Percentiles rank a stretch among this genome's conserved stretches.
These are phyloP conservation scores for Hypericum androsaemum DNA, from an alignment of 345 rosid genomes.

Conservation along the genomic window DNA sequence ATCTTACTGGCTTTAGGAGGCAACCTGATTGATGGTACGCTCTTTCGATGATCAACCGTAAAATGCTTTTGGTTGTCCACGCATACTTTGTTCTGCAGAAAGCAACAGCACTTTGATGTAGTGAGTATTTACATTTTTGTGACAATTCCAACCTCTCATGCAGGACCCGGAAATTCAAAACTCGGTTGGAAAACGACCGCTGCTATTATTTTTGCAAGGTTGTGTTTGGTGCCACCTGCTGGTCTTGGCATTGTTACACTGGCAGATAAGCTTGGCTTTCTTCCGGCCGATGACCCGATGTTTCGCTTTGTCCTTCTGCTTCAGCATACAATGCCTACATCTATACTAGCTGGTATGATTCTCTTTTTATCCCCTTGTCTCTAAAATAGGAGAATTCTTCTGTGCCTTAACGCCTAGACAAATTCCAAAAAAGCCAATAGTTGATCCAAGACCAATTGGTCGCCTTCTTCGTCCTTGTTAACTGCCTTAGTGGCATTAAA, in stretches of 20 bases:
- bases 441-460: background rate
- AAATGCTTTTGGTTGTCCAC: no score
- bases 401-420: no score
- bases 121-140: background rate
- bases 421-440: no score
- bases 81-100: no score
- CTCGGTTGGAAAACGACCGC: conserved; percentile 87
- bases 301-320: conserved; percentile 83
- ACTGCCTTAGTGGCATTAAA: no score
- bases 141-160: conserved; percentile 12
- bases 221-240: conserved; percentile 76
- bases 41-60: no score
- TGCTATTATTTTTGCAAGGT: conserved; percentile 68
- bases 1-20: conserved; percentile 92
- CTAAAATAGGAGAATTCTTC: background rate
- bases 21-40: conserved; percentile 86
- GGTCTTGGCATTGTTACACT: conserved; percentile 86
- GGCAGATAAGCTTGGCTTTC: conserved; percentile 98
- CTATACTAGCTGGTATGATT: conserved; percentile 69
- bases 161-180: conserved; percentile 97
- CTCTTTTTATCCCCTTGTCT: conserved; percentile 4
- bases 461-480: background rate
- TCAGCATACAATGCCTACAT: conserved; percentile 97
- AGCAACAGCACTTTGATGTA: no score
- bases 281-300: conserved; percentile 88